phyloP scores from a whole-genome alignment of 129 eudicot species.

The Tagetes erecta region DNA sequence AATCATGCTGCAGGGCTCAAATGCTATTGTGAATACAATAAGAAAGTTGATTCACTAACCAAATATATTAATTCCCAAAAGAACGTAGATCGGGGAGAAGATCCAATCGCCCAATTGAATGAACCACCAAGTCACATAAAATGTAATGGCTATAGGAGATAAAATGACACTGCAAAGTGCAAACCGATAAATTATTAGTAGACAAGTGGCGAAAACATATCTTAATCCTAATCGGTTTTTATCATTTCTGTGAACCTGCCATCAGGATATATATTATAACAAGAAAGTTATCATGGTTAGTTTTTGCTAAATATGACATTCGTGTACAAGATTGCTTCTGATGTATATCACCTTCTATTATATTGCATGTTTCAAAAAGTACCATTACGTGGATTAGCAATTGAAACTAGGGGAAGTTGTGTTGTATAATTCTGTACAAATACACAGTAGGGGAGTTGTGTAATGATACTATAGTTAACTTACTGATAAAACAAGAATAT shows the following conservation, averaged over 20 bases:
- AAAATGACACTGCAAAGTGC: conserved; percentile 84
- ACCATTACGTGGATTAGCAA: background rate
- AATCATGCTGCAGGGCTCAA: conserved; percentile 2
- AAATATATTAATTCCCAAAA: conserved; percentile 61
- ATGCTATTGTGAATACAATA: background rate
- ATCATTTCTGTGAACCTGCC: conserved; percentile 21
- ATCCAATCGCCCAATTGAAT: conserved; percentile 63
- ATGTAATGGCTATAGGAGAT: conserved; percentile 63
- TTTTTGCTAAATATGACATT: background rate
- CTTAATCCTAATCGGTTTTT: background rate
- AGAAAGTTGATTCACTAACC: conserved; percentile 46
- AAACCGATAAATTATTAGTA: conserved; percentile 23
- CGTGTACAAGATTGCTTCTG: conserved; percentile 1
- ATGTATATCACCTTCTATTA: conserved; percentile 15
- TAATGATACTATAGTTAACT: conserved; percentile 10
- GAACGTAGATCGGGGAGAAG: conserved; percentile 61
- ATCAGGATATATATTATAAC: background rate
- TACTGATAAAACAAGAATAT: conserved; percentile 31
- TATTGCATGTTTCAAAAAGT: background rate
- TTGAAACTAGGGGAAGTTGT: background rate
- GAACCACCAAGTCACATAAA: conserved; percentile 74
- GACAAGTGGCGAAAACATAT: background rate
- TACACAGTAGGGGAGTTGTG: background rate
- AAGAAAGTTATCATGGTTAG: background rate
- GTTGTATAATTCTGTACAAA: background rate